Conservation (phyloP, 2,329 filamentous ascomycete species). For the Penicillium sp. region DNA sequence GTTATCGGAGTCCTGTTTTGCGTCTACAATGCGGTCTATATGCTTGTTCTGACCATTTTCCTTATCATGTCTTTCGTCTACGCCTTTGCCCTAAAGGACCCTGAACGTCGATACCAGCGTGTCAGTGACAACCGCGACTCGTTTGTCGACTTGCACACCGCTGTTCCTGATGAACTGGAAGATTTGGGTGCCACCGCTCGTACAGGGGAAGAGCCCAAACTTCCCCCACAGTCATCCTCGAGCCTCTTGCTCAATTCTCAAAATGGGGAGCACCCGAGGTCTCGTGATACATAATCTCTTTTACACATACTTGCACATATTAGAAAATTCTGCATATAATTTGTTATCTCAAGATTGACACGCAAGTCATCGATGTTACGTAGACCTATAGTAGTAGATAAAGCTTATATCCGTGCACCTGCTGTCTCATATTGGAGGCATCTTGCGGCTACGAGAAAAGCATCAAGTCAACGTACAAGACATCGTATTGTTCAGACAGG, state of each 20-base stretch:
- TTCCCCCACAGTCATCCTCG: neutral
- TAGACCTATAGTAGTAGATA: no score
- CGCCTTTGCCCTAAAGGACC: neutral
- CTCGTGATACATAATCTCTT: neutral
- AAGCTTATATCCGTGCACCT: neutral
- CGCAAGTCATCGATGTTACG: no score
- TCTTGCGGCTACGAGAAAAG: neutral
- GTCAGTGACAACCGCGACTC: neutral
- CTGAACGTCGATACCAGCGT: neutral
- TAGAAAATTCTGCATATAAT: neutral
- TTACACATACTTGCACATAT: neutral
- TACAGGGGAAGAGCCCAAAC: neutral
- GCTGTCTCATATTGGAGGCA: neutral
- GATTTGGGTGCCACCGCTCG: neutral
- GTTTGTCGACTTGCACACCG: neutral
- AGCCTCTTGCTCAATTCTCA: neutral
- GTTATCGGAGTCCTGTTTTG: neutral
- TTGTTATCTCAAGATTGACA: no score
- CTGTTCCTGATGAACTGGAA: neutral
- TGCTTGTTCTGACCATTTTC: neutral
- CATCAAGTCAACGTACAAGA: neutral
- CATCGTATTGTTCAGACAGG: constrained; percentile 24
- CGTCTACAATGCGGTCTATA: neutral
- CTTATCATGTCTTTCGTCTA: neutral
- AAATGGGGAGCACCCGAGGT: neutral